A percentile compares a stretch with the other conserved stretches of the same genome.
Evolutionary conservation across 148 eudicot genomes (phyloP).

Genomic region (Arctostaphylos glauca): DNA sequence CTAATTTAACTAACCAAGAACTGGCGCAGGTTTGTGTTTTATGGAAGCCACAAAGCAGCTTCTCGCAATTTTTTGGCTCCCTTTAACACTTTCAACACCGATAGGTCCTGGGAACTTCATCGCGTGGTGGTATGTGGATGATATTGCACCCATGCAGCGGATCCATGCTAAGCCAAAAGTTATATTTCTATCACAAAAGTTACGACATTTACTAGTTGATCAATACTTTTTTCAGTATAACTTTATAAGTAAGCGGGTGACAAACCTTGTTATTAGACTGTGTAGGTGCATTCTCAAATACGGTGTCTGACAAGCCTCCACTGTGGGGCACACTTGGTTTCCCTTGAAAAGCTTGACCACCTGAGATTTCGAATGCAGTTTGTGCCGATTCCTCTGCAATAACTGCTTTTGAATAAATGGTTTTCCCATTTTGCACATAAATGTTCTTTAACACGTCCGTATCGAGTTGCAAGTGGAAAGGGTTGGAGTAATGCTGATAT

Average conservation of each 20-base stretch:
- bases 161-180: no score
- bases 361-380: neutral
- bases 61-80: no score
- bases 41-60: no score
- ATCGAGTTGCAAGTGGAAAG: conserved; percentile 22
- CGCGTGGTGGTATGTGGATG: no score
- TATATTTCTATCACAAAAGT: neutral
- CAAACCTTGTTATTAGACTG: conserved; percentile 20
- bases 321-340: conserved; percentile 1
- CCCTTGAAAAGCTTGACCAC: conserved; percentile 12
- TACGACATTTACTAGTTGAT: neutral
- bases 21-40: no score
- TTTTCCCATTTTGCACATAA: conserved; percentile 4
- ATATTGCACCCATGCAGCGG: no score
- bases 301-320: conserved; percentile 20
- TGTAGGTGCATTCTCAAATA: neutral
- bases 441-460: conserved; percentile 17
- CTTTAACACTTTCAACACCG: no score
- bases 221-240: neutral
- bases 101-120: no score
- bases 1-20: no score
- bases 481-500: conserved; percentile 18
- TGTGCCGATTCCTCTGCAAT: neutral
- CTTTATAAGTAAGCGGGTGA: neutral
- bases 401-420: conserved; percentile 13